phyloP scores from a whole-genome alignment of 208 protist genomes.

The Trypanosoma melophagium region DNA sequence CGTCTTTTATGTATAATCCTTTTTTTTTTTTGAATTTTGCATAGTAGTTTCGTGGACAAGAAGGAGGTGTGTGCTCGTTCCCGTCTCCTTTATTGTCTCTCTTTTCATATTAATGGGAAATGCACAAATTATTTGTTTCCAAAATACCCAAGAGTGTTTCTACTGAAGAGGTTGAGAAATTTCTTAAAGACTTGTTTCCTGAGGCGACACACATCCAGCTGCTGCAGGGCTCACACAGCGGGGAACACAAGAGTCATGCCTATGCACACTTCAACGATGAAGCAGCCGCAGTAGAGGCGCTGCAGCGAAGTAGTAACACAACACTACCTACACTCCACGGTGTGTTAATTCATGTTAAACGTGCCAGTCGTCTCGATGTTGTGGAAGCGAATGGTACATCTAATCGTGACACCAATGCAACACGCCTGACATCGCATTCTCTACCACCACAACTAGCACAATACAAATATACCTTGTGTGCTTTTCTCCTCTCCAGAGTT shows the following conservation, averaged over 20 bases:
- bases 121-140: conserved; percentile 49
- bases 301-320: neutral
- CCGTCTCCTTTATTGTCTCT: neutral
- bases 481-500: conserved; percentile 1
- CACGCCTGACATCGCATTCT: neutral
- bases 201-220: conserved; percentile 29
- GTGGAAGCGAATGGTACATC: neutral
- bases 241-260: conserved; percentile 48
- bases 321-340: conserved; percentile 5
- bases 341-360: conserved; percentile 6
- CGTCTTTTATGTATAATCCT: conserved; percentile 12
- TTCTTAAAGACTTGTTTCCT: conserved; percentile 33
- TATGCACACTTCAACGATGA: conserved; percentile 40
- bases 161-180: conserved; percentile 27
- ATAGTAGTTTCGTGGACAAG: neutral
- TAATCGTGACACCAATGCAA: no score
- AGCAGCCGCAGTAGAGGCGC: conserved; percentile 8
- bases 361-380: conserved; percentile 13
- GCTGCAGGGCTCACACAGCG: conserved; percentile 15
- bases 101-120: conserved; percentile 13
- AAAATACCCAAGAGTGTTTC: conserved; percentile 30
- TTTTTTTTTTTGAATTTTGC: conserved; percentile 10
- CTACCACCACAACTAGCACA: conserved; percentile 23
- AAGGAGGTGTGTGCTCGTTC: no score
- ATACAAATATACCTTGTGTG: conserved; percentile 12